A percentile compares a stretch with the other conserved stretches of the same genome.
Conservation (phyloP, 2,329 filamentous ascomycete species). For the Penicillium nordicum region DNA sequence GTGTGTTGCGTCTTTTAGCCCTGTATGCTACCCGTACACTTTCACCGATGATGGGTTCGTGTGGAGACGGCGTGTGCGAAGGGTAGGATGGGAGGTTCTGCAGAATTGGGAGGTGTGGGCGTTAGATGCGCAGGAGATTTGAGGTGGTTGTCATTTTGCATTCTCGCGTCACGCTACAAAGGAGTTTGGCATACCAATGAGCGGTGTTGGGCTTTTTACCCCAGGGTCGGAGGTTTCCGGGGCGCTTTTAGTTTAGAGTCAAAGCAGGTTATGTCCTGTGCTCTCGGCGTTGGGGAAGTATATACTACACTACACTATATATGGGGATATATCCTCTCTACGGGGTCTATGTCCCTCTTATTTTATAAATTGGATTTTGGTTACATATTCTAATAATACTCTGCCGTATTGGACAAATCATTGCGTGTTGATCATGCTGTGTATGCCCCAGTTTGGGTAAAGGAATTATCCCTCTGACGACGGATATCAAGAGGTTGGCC, state of each 20-base stretch:
- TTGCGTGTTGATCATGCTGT: no score
- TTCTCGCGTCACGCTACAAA: neutral
- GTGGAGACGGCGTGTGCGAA: conserved; percentile 34
- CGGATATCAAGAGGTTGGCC: no score
- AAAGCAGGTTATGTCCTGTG: neutral
- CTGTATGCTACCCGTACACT: conserved; percentile 10
- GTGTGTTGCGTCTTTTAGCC: neutral
- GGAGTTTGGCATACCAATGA: neutral
- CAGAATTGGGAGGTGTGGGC: conserved; percentile 46
- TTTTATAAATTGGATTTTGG: neutral
- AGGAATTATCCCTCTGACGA: no score
- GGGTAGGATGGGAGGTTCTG: conserved; percentile 41
- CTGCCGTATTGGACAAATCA: no score
- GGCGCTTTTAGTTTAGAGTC: neutral
- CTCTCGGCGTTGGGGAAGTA: neutral
- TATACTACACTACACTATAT: neutral
- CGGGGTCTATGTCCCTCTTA: neutral
- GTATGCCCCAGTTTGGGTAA: no score
- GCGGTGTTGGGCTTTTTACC: neutral
- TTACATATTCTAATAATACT: neutral
- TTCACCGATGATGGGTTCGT: conserved; percentile 22
- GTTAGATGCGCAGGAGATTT: conserved; percentile 40
- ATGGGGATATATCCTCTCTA: neutral
- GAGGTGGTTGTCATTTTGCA: neutral
- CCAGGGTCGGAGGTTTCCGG: neutral